phyloP scores from a whole-genome alignment of 495 filamentous ascomycete genomes.

The Aspergillus ostianus region DNA sequence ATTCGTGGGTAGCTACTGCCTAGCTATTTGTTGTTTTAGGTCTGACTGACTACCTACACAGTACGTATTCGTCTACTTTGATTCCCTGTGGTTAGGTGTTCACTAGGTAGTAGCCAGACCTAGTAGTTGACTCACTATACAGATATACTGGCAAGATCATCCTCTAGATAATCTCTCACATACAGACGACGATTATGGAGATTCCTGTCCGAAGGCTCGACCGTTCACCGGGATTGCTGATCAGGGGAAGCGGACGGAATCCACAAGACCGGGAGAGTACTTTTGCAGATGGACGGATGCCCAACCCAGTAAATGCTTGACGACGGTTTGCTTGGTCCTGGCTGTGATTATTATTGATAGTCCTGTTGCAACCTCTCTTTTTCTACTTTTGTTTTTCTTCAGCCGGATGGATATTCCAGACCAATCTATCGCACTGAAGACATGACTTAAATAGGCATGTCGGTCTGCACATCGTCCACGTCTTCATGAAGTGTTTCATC shows the following conservation, averaged over 20 bases:
- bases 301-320: constrained; percentile 13
- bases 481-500: neutral
- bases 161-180: neutral
- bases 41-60: neutral
- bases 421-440: neutral
- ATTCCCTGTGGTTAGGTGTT: no score
- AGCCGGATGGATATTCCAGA: neutral
- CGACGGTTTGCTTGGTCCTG: constrained; percentile 2
- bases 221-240: constrained; percentile 15
- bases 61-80: no score
- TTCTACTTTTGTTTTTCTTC: no score
- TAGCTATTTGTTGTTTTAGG: neutral
- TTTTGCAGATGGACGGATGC: constrained; percentile 9
- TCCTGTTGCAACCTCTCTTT: neutral
- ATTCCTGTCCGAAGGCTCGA: neutral
- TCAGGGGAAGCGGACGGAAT: constrained; percentile 17
- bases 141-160: no score
- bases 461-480: neutral
- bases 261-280: constrained; percentile 2
- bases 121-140: no score
- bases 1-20: no score
- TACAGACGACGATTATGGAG: neutral
- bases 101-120: neutral
- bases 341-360: neutral
- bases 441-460: neutral